Evolutionary conservation across 768 basidiomycete species (phyloP).

Genomic region (Auricularia sp.): DNA sequence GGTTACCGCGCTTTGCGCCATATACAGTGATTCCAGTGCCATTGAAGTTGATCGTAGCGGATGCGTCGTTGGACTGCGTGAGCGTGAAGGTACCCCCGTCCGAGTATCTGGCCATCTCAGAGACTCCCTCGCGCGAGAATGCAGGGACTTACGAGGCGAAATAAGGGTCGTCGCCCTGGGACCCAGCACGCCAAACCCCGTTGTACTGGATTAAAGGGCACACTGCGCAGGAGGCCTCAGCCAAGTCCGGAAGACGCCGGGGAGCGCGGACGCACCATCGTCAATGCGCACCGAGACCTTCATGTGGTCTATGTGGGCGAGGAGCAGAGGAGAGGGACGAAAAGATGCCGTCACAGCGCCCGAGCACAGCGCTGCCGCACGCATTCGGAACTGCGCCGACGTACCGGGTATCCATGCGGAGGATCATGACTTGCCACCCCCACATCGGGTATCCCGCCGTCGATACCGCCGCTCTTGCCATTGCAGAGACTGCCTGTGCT

Average conservation of each 20-base stretch:
- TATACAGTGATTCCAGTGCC: constrained; percentile 41
- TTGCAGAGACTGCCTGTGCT: no score
- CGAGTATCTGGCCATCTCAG: neutral
- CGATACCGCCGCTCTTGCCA: no score
- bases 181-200: neutral
- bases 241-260: neutral
- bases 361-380: neutral
- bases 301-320: neutral
- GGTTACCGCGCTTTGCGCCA: constrained; percentile 39
- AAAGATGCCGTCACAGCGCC: neutral
- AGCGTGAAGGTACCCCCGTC: constrained; percentile 25
- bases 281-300: neutral
- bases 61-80: constrained; percentile 26
- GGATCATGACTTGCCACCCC: no score
- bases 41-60: constrained; percentile 35
- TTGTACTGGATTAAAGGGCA: neutral
- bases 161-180: neutral
- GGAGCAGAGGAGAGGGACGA: neutral
- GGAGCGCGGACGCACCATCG: neutral
- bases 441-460: no score
- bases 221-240: neutral
- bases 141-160: neutral
- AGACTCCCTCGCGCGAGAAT: neutral
- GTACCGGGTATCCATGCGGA: no score
- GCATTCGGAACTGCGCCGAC: no score